Conservation (phyloP, 345 rosid species). For the Kandelia obovata region DNA sequence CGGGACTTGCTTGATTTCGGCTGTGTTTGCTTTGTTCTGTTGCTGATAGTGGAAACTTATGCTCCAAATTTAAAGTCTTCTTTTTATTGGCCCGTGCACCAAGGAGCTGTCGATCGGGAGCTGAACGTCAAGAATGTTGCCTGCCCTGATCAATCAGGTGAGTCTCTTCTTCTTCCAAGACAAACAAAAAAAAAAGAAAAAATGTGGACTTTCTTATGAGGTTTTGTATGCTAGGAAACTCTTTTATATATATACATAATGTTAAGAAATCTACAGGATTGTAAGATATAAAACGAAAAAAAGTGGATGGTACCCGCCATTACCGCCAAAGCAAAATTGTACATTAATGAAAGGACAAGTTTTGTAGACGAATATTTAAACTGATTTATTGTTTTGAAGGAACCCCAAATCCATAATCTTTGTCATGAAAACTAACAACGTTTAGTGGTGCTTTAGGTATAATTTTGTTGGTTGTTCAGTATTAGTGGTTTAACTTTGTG, state of each 20-base stretch:
- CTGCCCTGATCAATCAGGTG: slow-evolving; percentile 15
- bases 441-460: too few species aligned
- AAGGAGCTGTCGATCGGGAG: slow-evolving; percentile 1
- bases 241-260: too few species aligned
- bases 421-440: too few species aligned
- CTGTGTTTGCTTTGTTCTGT: slow-evolving; percentile 16
- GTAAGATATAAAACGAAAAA: too few species aligned
- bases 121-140: not conserved
- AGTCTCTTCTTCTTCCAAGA: not conserved
- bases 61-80: not conserved
- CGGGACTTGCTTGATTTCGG: slow-evolving; percentile 23
- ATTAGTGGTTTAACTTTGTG: not conserved
- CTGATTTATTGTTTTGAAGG: too few species aligned
- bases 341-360: too few species aligned
- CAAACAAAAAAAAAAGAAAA: too few species aligned
- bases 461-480: not conserved
- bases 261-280: too few species aligned
- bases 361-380: too few species aligned
- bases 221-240: not conserved
- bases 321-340: too few species aligned
- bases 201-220: not conserved
- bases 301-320: too few species aligned
- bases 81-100: not conserved
- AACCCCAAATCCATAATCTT: too few species aligned
- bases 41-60: slow-evolving; percentile 12